Conservation (phyloP, 768 basidiomycete species). For the Podaxis sp. region DNA sequence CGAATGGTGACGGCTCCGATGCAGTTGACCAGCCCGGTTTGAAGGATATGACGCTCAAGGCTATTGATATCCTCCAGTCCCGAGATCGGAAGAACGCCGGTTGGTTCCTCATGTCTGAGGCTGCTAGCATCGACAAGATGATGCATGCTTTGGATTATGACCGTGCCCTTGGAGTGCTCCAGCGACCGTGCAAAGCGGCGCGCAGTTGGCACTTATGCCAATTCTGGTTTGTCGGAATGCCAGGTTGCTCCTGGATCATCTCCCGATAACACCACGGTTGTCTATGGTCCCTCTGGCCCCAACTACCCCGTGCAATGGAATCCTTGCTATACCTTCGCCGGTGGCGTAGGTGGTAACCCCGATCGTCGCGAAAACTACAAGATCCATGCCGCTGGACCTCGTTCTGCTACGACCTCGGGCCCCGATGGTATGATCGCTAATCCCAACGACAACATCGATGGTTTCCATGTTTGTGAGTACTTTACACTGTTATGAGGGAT, state of each 20-base stretch:
- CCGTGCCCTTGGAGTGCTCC: conserved; percentile 40
- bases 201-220: conserved; percentile 20
- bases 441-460: conserved; percentile 32
- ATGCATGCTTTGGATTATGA: conserved; percentile 47
- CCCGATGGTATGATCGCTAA: conserved; percentile 27
- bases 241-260: conserved; percentile 32
- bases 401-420: conserved; percentile 30
- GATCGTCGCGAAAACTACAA: conserved; percentile 39
- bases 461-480: conserved; percentile 29
- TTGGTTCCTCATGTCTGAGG: conserved; percentile 48
- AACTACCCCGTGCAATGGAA: conserved; percentile 47
- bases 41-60: conserved; percentile 46
- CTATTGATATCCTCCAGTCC: conserved; percentile 40
- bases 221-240: conserved; percentile 40
- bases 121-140: conserved; percentile 46
- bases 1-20: conserved; percentile 39
- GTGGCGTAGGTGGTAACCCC: conserved; percentile 40
- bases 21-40: conserved; percentile 42
- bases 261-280: conserved; percentile 36
- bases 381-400: conserved; percentile 33
- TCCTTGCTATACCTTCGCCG: conserved; percentile 40
- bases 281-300: conserved; percentile 37
- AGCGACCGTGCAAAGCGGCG: conserved; percentile 30
- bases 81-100: conserved; percentile 36
- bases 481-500: background rate